A percentile compares a stretch with the other conserved stretches of the same genome.
phyloP scores from a whole-genome alignment of 805 yeast species.

The Yamadazyma paraphyllophila region DNA sequence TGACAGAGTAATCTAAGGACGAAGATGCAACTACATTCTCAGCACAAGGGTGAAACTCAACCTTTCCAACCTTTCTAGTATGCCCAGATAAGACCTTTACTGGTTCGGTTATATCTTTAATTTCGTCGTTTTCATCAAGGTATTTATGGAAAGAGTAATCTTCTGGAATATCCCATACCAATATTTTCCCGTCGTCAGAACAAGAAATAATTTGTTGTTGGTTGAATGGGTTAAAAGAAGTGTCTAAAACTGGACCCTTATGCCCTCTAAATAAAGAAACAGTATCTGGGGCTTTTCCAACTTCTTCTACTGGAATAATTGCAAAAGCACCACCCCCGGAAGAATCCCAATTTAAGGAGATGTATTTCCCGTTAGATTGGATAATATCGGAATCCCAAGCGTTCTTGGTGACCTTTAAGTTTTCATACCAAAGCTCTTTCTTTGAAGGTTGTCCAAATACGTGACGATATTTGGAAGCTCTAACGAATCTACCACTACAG shows the following conservation, averaged over 20 bases:
- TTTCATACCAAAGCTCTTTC: constrained; percentile 71
- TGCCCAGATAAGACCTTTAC: constrained; percentile 76
- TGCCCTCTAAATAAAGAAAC: constrained; percentile 95
- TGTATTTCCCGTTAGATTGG: constrained; percentile 79
- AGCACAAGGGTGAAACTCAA: constrained; percentile 86
- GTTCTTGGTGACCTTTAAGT: constrained; percentile 75
- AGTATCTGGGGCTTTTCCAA: constrained; percentile 90
- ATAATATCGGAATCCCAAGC: constrained; percentile 96
- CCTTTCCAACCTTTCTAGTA: constrained; percentile 89
- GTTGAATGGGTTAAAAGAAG: constrained; percentile 92
- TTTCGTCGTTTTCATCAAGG: constrained; percentile 50
- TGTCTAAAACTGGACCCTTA: constrained; percentile 91
- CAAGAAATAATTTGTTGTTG: constrained; percentile 71
- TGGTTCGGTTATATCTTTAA: constrained; percentile 67
- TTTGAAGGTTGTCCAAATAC: constrained; percentile 85
- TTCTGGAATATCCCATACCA: constrained; percentile 85
- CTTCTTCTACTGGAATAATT: constrained; percentile 79
- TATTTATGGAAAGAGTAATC: constrained; percentile 70
- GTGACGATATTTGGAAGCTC: constrained; percentile 96
- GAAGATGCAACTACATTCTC: constrained; percentile 83
- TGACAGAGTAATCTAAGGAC: constrained; percentile 86
- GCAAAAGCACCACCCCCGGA: constrained; percentile 99
- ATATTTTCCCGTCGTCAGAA: constrained; percentile 76
- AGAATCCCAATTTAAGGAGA: constrained; percentile 88
- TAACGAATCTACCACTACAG: constrained; percentile 77